Conservation (phyloP, 768 basidiomycete species). For the Suillus sp. region DNA sequence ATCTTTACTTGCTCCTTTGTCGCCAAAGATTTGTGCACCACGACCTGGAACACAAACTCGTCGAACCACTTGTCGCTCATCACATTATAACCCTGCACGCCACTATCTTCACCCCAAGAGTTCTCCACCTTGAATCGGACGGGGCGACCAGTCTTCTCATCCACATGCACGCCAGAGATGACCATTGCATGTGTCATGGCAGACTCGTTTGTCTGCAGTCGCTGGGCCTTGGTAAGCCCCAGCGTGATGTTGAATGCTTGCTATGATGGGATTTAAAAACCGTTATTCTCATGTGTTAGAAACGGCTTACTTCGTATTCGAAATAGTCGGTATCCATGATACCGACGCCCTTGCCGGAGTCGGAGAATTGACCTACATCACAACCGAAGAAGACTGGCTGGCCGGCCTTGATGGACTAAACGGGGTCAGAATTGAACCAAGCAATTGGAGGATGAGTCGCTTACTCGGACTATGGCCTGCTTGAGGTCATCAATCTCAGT, state of each 20-base stretch:
- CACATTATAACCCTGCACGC: slow-evolving; percentile 87
- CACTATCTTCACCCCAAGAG: slow-evolving; percentile 80
- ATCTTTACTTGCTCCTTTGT: slow-evolving; percentile 81
- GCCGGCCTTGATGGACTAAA: slow-evolving; percentile 77
- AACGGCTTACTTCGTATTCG: slow-evolving; percentile 68
- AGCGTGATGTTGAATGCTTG: slow-evolving; percentile 83
- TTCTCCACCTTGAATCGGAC: slow-evolving; percentile 98
- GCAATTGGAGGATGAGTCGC: slow-evolving; percentile 10
- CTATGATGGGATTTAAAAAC: slow-evolving; percentile 36
- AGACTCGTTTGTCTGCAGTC: slow-evolving; percentile 80
- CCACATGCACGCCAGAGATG: slow-evolving; percentile 90
- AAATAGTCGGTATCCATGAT: slow-evolving; percentile 87
- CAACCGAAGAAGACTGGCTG: slow-evolving; percentile 95
- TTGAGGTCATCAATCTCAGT: slow-evolving; percentile 83
- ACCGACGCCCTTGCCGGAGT: slow-evolving; percentile 54
- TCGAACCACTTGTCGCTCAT: slow-evolving; percentile 95
- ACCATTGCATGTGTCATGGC: slow-evolving; percentile 92
- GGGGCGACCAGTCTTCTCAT: slow-evolving; percentile 64
- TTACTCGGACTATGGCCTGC: slow-evolving; percentile 70
- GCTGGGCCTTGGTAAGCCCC: slow-evolving; percentile 81
- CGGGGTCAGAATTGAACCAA: not conserved
- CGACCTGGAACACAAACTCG: slow-evolving; percentile 94
- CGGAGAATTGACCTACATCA: slow-evolving; percentile 89
- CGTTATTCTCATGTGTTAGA: not conserved
- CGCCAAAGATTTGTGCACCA: slow-evolving; percentile 79